Conservation (phyloP, 768 basidiomycete genomes). For the Terana coerulea region DNA sequence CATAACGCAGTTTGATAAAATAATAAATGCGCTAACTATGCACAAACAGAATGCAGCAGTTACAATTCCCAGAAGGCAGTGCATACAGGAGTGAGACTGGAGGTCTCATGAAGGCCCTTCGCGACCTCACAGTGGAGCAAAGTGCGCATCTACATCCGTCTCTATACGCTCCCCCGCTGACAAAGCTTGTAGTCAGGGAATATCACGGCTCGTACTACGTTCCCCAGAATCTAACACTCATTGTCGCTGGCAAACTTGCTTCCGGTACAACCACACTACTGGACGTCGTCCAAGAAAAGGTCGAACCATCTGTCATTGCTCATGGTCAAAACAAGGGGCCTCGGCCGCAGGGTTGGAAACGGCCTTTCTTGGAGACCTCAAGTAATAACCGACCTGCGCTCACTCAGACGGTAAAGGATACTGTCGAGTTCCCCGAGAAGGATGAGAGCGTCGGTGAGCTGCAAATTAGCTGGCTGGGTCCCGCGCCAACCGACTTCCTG, state of each 20-base stretch:
- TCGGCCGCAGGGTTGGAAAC: constrained; percentile 80
- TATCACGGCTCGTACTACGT: constrained; percentile 91
- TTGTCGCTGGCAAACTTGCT: constrained; percentile 85
- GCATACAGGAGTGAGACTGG: constrained; percentile 97
- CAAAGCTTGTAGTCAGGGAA: constrained; percentile 63
- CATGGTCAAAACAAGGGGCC: constrained; percentile 72
- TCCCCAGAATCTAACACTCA: constrained; percentile 88
- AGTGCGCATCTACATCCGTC: constrained; percentile 44
- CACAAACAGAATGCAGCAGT: constrained; percentile 60
- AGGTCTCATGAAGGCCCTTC: constrained; percentile 88
- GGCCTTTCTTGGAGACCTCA: constrained; percentile 88
- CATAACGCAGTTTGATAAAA: constrained; percentile 8
- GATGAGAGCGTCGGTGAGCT: constrained; percentile 95
- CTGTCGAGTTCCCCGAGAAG: constrained; percentile 92
- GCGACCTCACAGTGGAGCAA: constrained; percentile 82
- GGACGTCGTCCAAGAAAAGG: constrained; percentile 72
- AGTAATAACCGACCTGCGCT: constrained; percentile 62
- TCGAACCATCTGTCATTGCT: constrained; percentile 77
- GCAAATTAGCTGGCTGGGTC: constrained; percentile 72
- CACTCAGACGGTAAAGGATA: constrained; percentile 48
- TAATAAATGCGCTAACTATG: constrained; percentile 6
- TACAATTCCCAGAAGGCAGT: constrained; percentile 77
- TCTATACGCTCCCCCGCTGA: not conserved
- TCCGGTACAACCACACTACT: constrained; percentile 74
- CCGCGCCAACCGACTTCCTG: constrained; percentile 65